Evolutionary conservation across 2,329 filamentous ascomycete genomes (phyloP), one percentile per base, ranked within the genome.

Genomic region (Lithohypha guttulata): DNA sequence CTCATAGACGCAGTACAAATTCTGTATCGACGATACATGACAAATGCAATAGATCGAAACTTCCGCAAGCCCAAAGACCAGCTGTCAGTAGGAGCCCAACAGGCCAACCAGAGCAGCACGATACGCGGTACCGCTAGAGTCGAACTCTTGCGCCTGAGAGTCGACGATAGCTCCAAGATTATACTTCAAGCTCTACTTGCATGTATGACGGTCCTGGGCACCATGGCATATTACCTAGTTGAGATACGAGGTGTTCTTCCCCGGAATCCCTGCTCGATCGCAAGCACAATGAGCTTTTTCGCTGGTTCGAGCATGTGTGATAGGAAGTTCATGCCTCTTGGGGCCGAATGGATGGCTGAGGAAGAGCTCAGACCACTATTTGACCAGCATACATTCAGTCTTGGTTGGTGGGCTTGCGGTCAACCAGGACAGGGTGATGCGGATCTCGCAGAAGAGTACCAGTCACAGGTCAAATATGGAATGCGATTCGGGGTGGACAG

Each of bases 381-480:
- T 25, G 23, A n/a, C 7, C 8, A n/a, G 23, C 7, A n/a, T 7
- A 25, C 23, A 7, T 25, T 25, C n/a, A 25, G 23, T 25, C n/a
- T 25, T 7, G 23, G 23, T 25, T 25, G 23, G 23, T 25, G 23
- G 23, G n/a, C 8, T 8, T 25, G 8, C n/a, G 23, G 8, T 25
- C 23, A 7, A n/a, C 23, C 23, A n/a, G 23, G n/a, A 25, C 22
- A 25, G n/a, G 23, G 34, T 7, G 23, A 22, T 3, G 28, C 29
- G n/a, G 23, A 37, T 20, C 45, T 39, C 23, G 39, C 28, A 10
- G 42, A 42, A 26, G 43, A 44, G 21, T 44, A 41, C 8, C 39
- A 43, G 30, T 39, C 42, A 14, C 46, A 48, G 26, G 37, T 46
- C 32, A 46, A 48, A n/a, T n/a, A n/a, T n/a, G n/a, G n/a, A n/a